These are phyloP conservation scores for Suillus spraguei DNA, from an alignment of 768 basidiomycete species.

Conservation along the genomic window DNA sequence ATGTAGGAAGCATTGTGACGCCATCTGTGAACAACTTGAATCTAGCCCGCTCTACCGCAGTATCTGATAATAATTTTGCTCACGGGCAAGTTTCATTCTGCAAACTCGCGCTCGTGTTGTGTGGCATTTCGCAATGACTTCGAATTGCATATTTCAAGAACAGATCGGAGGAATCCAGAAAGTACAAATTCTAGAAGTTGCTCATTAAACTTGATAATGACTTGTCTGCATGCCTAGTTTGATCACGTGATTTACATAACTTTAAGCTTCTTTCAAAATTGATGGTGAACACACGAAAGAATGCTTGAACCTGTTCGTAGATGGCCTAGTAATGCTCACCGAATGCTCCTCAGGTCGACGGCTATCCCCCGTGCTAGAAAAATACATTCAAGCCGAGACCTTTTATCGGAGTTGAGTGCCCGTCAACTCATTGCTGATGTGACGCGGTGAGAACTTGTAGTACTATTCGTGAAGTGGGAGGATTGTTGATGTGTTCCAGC, in stretches of 20 bases:
- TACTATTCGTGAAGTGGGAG: background rate
- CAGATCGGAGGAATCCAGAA: background rate
- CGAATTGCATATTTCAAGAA: constrained; percentile 66
- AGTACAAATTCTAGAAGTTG: background rate
- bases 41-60: background rate
- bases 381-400: constrained; percentile 22
- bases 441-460: constrained; percentile 34
- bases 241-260: background rate
- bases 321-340: constrained; percentile 16
- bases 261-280: constrained; percentile 6
- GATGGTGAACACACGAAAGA: background rate
- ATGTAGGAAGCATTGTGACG: constrained; percentile 81
- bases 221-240: background rate
- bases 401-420: constrained; percentile 36
- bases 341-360: background rate
- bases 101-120: constrained; percentile 85
- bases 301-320: constrained; percentile 28
- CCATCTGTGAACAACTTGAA: constrained; percentile 54
- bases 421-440: constrained; percentile 39
- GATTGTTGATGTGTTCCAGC: constrained; percentile 29
- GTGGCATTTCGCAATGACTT: constrained; percentile 77
- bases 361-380: constrained; percentile 11
- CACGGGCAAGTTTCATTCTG: constrained; percentile 82
- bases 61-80: constrained; percentile 27
- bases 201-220: background rate